Evolutionary conservation across 768 basidiomycete species (phyloP).

Genomic region (Crassisporium funariophilum): DNA sequence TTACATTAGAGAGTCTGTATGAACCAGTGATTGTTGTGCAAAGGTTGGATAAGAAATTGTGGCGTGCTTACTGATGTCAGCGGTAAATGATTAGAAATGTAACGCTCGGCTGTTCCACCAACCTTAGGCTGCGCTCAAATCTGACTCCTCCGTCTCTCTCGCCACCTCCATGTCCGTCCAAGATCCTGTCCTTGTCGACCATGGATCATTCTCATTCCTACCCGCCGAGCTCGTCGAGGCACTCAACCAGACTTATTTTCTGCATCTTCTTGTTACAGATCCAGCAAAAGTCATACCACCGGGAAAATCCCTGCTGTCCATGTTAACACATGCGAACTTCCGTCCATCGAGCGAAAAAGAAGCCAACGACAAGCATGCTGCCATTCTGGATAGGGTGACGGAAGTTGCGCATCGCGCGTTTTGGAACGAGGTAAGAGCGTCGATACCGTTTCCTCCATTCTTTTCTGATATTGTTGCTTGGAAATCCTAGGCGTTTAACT

Average conservation of each 20-base stretch:
- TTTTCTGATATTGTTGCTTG: slow-evolving; percentile 1
- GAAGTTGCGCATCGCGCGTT: slow-evolving; percentile 66
- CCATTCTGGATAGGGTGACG: slow-evolving; percentile 44
- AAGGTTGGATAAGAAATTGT: no score
- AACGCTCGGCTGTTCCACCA: no score
- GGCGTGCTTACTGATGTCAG: no score
- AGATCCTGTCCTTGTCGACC: slow-evolving; percentile 12
- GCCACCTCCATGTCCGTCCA: no score
- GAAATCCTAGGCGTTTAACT: slow-evolving; percentile 49
- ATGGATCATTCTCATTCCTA: slow-evolving; percentile 27
- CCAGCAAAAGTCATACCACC: slow-evolving; percentile 63
- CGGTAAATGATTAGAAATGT: no score
- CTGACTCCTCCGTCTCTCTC: no score
- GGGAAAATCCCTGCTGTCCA: slow-evolving; percentile 71
- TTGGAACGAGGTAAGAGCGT: slow-evolving; percentile 65
- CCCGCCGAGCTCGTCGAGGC: slow-evolving; percentile 58
- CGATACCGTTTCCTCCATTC: not conserved
- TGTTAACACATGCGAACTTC: slow-evolving; percentile 44
- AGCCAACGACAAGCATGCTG: slow-evolving; percentile 10
- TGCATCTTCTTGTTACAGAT: slow-evolving; percentile 69
- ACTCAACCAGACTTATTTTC: slow-evolving; percentile 63
- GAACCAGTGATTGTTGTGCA: no score
- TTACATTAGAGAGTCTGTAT: no score
- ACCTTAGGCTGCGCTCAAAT: no score
- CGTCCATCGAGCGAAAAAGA: slow-evolving; percentile 13